Evolutionary conservation across 108 stramenopile species (phyloP), one percentile per base, ranked within the genome.

Genomic region (Pseudonitzschia pungens): DNA sequence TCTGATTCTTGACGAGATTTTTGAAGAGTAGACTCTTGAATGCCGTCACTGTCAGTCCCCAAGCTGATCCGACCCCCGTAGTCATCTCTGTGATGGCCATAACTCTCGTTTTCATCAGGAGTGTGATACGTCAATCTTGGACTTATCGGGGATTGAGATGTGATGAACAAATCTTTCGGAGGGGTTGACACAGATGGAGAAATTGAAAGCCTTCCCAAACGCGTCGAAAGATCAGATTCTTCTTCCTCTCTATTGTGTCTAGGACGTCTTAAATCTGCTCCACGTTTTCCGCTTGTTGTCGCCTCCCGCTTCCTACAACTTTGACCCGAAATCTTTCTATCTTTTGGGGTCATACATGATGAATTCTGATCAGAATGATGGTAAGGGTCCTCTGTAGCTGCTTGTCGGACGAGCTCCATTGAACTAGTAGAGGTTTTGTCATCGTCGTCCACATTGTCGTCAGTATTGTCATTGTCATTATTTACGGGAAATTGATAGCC

Each of bases 281-380:
- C 80, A 26, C 75, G 74, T 26, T 81, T 81, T 50, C 70, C 80
- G 31, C 80, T 81, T n/a, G 71, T 56, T 21, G 75, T 63, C 32
- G 80, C 80, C 18, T 20, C 64, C 12, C 80, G 68, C 33, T 81
- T 81, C 14, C 33, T 51, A 32, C 62, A 41, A 8, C 11, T 40
- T 15, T 1, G 27, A 0, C 40, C 33, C 14, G n/a, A 33, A 5
- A 59, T 33, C n/a, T 44, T 33, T 11, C 2, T 31, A 10, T 20
- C 28, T 44, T 62, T 24, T 41, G 51, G 73, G 20, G 50, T 44
- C 18, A 26, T 45, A n/a, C 44, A 67, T 15, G 60, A 15, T 33
- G 32, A 21, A 31, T 33, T n/a, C 20, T 40, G n/a, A 10, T 48
- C 41, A 59, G 32, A 26, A 15, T 64, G 28, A 22, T 48, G 65